Evolutionary conservation across 345 rosid genomes (phyloP).

Genomic region (Citrus glauca): DNA sequence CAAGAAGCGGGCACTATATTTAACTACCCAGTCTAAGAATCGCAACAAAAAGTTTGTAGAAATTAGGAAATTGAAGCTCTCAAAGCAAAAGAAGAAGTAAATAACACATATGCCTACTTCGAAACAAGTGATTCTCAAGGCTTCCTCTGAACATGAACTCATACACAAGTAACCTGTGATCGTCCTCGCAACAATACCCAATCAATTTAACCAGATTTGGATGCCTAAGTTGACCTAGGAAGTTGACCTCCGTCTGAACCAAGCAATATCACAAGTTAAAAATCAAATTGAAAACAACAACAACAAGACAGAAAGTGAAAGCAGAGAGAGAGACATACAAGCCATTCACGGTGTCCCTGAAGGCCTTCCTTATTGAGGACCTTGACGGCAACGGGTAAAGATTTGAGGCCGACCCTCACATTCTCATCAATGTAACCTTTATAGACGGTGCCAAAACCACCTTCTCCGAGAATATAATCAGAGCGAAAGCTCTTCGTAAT

Average conservation of each 20-base stretch:
- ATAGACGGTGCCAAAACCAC: conserved; percentile 94
- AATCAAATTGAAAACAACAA: background rate
- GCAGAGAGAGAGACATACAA: conserved; percentile 33
- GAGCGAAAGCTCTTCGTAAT: conserved; percentile 97
- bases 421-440: conserved; percentile 97
- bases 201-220: conserved; percentile 93
- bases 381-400: conserved; percentile 95
- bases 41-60: background rate
- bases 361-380: conserved; percentile 96
- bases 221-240: conserved; percentile 93
- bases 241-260: conserved; percentile 39
- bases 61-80: background rate
- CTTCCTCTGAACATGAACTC: conserved; percentile 98
- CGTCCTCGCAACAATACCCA: conserved; percentile 95
- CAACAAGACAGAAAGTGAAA: background rate
- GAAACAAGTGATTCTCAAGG: conserved; percentile 92
- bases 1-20: background rate
- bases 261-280: background rate
- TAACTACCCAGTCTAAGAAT: background rate
- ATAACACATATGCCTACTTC: conserved; percentile 49
- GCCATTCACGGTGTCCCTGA: conserved; percentile 99
- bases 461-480: conserved; percentile 93
- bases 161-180: conserved; percentile 83
- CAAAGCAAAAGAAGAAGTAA: background rate
- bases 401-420: conserved; percentile 89